A percentile compares a stretch with the other conserved stretches of the same genome.
These are phyloP conservation scores for Mucor lusitanicus DNA, from an alignment of 371 early-diverging fungal species.

Conservation along the genomic window DNA sequence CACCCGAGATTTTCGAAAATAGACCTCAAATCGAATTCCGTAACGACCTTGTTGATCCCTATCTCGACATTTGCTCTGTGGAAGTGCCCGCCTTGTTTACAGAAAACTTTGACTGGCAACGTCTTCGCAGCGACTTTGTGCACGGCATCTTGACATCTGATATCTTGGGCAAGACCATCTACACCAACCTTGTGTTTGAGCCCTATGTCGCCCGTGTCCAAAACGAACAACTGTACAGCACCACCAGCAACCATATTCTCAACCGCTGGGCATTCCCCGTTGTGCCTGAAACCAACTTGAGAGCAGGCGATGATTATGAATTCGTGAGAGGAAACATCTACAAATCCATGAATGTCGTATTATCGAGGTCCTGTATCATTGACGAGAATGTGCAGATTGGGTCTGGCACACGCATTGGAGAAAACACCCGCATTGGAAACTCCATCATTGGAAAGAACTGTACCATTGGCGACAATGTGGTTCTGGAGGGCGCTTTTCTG, in stretches of 20 bases:
- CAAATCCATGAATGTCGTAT: slow-evolving; percentile 75
- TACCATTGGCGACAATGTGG: slow-evolving; percentile 74
- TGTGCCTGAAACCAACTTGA: slow-evolving; percentile 86
- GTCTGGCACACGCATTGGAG: slow-evolving; percentile 73
- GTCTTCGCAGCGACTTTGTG: slow-evolving; percentile 88
- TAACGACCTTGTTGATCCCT: slow-evolving; percentile 92
- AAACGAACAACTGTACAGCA: slow-evolving; percentile 82
- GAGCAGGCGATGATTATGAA: slow-evolving; percentile 67
- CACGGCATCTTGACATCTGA: slow-evolving; percentile 91
- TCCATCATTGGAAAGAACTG: slow-evolving; percentile 87
- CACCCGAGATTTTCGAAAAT: slow-evolving; percentile 65
- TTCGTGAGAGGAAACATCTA: slow-evolving; percentile 82
- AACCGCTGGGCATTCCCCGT: slow-evolving; percentile 93
- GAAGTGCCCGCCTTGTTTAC: slow-evolving; percentile 94
- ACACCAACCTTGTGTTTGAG: slow-evolving; percentile 75
- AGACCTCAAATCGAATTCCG: slow-evolving; percentile 76
- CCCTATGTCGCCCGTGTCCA: slow-evolving; percentile 85
- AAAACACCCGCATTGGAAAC: slow-evolving; percentile 68
- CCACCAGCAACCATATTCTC: slow-evolving; percentile 87
- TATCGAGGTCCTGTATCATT: slow-evolving; percentile 78
- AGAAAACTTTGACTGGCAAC: slow-evolving; percentile 97
- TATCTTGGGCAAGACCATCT: slow-evolving; percentile 86
- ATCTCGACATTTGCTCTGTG: slow-evolving; percentile 90
- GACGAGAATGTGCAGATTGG: slow-evolving; percentile 87
- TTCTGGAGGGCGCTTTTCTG: slow-evolving; percentile 79